Conservation (phyloP, 192 early-diverging fungal species). For the Coemansia sp. region DNA sequence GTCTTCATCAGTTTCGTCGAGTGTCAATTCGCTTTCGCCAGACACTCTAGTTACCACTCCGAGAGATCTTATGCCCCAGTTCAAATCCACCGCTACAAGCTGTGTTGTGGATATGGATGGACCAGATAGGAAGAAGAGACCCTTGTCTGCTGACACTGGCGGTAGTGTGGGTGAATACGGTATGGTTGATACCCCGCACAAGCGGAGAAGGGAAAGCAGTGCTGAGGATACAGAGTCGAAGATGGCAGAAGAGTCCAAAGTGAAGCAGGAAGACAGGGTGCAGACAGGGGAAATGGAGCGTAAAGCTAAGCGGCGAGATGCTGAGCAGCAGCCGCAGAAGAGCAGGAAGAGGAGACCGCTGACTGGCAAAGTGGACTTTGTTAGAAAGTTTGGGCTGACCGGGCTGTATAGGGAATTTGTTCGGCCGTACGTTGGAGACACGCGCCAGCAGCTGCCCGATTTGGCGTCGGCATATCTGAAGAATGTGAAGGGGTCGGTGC, state of each 20-base stretch:
- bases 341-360: constrained; percentile 17
- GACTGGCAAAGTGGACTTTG: constrained; percentile 47
- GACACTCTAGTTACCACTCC: constrained; percentile 25
- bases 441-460: constrained; percentile 26
- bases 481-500: constrained; percentile 18
- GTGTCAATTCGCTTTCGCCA: constrained; percentile 49
- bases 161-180: not conserved
- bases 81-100: constrained; percentile 10
- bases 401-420: constrained; percentile 43
- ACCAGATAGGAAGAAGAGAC: not conserved
- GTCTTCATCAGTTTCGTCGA: constrained; percentile 47
- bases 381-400: constrained; percentile 26
- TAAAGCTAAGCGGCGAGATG: constrained; percentile 5
- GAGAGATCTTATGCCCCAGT: constrained; percentile 39
- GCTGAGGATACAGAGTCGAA: not conserved
- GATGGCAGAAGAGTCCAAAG: not conserved
- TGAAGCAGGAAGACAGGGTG: not conserved
- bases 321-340: not conserved
- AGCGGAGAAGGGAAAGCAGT: constrained; percentile 18
- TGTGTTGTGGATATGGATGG: not conserved
- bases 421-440: constrained; percentile 28
- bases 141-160: not conserved
- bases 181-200: not conserved
- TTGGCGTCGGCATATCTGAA: constrained; percentile 36
- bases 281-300: constrained; percentile 1